Conservation (phyloP, 2,329 filamentous ascomycete species). For the Neofusicoccum cordaticola region DNA sequence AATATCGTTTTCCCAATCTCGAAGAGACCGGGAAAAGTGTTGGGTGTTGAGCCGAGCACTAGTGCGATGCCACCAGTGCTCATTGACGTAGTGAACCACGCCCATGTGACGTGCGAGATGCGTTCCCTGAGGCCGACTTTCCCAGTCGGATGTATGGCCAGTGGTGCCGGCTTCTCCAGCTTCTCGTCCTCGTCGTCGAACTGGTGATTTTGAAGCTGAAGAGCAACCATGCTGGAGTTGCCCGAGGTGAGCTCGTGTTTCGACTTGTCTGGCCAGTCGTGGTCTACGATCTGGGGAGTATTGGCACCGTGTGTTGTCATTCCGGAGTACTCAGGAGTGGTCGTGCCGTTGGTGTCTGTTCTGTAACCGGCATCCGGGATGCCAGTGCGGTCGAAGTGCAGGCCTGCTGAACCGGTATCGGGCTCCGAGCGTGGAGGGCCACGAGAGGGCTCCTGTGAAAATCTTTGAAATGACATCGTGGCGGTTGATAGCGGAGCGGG, state of each 20-base stretch:
- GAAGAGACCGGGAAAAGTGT: slow-evolving; percentile 48
- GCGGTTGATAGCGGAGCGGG: not conserved
- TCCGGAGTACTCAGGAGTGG: slow-evolving; percentile 5
- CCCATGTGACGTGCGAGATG: slow-evolving; percentile 46
- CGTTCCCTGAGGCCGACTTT: slow-evolving; percentile 22
- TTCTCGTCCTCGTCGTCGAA: slow-evolving; percentile 1
- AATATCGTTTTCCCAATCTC: slow-evolving; percentile 53
- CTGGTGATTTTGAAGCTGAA: not conserved
- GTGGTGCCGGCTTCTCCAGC: not conserved
- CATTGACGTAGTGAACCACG: slow-evolving; percentile 49
- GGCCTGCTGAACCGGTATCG: not conserved
- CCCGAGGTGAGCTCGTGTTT: not conserved
- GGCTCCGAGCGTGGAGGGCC: not conserved
- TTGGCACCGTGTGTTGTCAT: not conserved
- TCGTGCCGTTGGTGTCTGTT: not conserved
- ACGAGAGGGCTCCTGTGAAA: not conserved
- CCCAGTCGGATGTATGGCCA: not conserved
- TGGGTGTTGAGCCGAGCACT: slow-evolving; percentile 43
- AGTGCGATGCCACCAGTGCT: slow-evolving; percentile 47
- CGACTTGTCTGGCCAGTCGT: slow-evolving; percentile 1
- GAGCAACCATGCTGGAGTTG: slow-evolving; percentile 4
- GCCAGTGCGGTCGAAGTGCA: not conserved
- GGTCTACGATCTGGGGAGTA: not conserved
- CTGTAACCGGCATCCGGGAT: too few species aligned
- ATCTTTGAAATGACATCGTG: not conserved